Percentiles rank a stretch among this genome's conserved stretches.
These are phyloP conservation scores for Termitomyces sp. DNA, from an alignment of 1,284 basidiomycete species.

Conservation along the genomic window DNA sequence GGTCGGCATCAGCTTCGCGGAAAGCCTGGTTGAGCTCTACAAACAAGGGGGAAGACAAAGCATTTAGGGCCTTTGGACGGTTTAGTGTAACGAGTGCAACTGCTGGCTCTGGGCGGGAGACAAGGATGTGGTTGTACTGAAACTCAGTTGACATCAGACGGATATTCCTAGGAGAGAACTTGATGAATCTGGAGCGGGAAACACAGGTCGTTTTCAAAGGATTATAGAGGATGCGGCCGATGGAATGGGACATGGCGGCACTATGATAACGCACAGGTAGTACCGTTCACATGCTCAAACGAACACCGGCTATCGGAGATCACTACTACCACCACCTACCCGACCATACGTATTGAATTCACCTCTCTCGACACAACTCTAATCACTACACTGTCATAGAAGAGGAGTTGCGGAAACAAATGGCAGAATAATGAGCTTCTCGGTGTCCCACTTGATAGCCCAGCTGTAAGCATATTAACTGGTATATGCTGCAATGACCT, in stretches of 20 bases:
- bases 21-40: slow-evolving; percentile 75
- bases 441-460: slow-evolving; percentile 30
- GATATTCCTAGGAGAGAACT: slow-evolving; percentile 12
- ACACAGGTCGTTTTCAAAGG: slow-evolving; percentile 11
- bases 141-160: slow-evolving; percentile 37
- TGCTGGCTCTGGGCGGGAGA: slow-evolving; percentile 66
- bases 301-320: too few relatives aligned
- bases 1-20: slow-evolving; percentile 67
- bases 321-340: too few relatives aligned
- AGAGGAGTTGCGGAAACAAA: slow-evolving; percentile 34
- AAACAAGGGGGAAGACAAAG: slow-evolving; percentile 80
- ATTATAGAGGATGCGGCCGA: slow-evolving; percentile 17
- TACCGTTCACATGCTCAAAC: too few relatives aligned
- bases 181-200: slow-evolving; percentile 11
- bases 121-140: slow-evolving; percentile 69
- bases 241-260: slow-evolving; percentile 16
- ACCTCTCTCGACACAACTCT: slow-evolving; percentile 2
- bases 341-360: too few relatives aligned
- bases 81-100: slow-evolving; percentile 92
- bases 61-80: slow-evolving; percentile 94
- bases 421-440: slow-evolving; percentile 38
- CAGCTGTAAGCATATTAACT: slow-evolving; percentile 5
- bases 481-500: slow-evolving; percentile 17
- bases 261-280: background rate
- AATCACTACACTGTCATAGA: slow-evolving; percentile 14